Evolutionary conservation across 208 protist genomes (phyloP).

Genomic region (Wallacemonas sp.): DNA sequence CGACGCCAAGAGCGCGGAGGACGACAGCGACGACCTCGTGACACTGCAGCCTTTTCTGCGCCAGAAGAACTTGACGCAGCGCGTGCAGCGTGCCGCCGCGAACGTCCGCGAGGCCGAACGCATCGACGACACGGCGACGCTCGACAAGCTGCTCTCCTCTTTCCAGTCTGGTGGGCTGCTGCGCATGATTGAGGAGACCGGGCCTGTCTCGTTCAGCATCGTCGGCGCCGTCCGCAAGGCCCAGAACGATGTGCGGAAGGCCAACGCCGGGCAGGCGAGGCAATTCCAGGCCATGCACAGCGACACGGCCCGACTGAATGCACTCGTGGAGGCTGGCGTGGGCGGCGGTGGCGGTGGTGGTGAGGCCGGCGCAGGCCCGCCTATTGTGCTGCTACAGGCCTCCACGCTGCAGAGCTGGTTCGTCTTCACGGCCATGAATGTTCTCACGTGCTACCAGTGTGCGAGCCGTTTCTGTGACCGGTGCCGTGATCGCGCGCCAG

Average conservation of each 20-base stretch:
- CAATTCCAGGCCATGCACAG: conserved; percentile 42
- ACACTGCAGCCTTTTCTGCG: conserved; percentile 64
- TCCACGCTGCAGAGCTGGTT: conserved; percentile 74
- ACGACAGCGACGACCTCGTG: conserved; percentile 54
- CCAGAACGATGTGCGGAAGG: conserved; percentile 39
- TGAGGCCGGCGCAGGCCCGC: conserved; percentile 10
- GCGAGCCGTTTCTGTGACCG: conserved; percentile 58
- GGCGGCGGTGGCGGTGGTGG: conserved; percentile 16
- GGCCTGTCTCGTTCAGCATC: conserved; percentile 76
- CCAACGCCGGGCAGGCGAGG: conserved; percentile 42
- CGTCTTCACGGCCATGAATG: conserved; percentile 84
- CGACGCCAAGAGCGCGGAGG: conserved; percentile 62
- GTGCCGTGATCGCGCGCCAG: conserved; percentile 51
- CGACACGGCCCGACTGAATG: conserved; percentile 34
- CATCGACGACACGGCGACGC: conserved; percentile 28
- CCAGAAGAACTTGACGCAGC: conserved; percentile 44
- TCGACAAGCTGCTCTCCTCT: conserved; percentile 66
- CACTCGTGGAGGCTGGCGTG: conserved; percentile 22
- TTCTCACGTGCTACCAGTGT: conserved; percentile 80
- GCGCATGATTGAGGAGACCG: conserved; percentile 72
- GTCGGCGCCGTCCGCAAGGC: conserved; percentile 67
- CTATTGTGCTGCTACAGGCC: conserved; percentile 53
- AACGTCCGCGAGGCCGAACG: conserved; percentile 36
- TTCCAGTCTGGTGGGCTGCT: conserved; percentile 60
- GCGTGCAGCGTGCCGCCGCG: conserved; percentile 49